Base-by-base conservation (phyloP, 208 protist genomes). In the Trypanosoma mega region DNA sequence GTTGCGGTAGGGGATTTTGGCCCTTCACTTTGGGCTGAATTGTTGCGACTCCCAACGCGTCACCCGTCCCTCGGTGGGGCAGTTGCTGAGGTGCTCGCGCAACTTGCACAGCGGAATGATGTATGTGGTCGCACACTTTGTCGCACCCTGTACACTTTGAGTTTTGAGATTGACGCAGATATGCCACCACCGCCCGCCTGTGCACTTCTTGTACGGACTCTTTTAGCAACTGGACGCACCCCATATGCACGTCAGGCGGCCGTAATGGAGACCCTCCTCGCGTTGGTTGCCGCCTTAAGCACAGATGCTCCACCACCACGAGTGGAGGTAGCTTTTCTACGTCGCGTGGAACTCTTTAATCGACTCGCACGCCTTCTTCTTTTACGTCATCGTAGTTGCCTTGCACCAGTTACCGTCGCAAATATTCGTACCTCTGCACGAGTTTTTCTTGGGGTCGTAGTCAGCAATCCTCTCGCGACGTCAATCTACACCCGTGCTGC, bases 321-420 rank as follows among this genome's bases (percentile, higher is more conserved):
- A 0, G 55, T 85, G 21, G 68, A 67, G 8, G 71, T 60, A 18
- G 29, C 57, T 49, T 73, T 85, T 54, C 75, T 80, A 50, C 57
- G 75, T 5, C 71, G 79, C 39, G 78, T 62, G 18, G 82, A 89
- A 52, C 72, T 78, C 49, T 85, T 87, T 57, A 85, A 85, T 60
- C 65, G 70, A 6, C 53, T 90, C 43, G 68, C 80, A 3, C 52
- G 68, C 5, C 58, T 81, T 2, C 69, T 93, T 11, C 68, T 85
- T 55, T 41, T 72, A 34, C 60, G 80, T 34, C 72, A 85, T 48
- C 70, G 69, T 21, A 60, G 69, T 24, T 61, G 64, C 46, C 30
- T 86, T n/a, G 58, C 74, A 16, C 29, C 58, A 5, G 72, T 80
- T 8, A 34, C 77, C 2, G 26, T 67, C 7, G 66, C 69, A 7